Conservation (phyloP, 2,329 filamentous ascomycete species). For the Sarocladiaceae sp. region DNA sequence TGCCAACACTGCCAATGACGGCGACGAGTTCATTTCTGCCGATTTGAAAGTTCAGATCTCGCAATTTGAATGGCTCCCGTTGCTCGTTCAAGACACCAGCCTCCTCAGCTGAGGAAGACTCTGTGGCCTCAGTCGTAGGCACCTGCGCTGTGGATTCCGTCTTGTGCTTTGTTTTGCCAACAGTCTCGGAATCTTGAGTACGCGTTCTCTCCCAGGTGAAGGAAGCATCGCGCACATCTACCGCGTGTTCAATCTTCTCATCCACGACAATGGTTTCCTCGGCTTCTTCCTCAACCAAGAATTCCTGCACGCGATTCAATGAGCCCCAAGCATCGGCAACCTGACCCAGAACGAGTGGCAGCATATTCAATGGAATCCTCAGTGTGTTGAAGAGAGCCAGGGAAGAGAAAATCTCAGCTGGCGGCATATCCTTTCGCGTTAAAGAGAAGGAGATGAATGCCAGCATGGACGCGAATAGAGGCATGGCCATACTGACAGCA, state of each 20-base stretch:
- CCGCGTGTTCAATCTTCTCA: constrained; percentile 56
- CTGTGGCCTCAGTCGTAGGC: constrained; percentile 16
- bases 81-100: constrained; percentile 49
- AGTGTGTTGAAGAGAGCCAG: constrained; percentile 89
- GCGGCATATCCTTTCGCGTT: constrained; percentile 59
- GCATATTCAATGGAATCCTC: constrained; percentile 79
- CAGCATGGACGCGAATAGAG: constrained; percentile 92
- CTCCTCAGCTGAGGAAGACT: constrained; percentile 28
- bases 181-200: constrained; percentile 43
- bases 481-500: constrained; percentile 76
- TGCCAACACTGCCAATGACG: constrained; percentile 84
- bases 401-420: constrained; percentile 84
- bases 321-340: constrained; percentile 86
- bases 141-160: constrained; percentile 19
- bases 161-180: constrained; percentile 36
- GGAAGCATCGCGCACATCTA: constrained; percentile 64
- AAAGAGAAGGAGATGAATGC: constrained; percentile 79
- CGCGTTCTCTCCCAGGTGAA: constrained; percentile 83
- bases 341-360: constrained; percentile 84
- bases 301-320: constrained; percentile 78
- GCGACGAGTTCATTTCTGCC: constrained; percentile 72
- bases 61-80: constrained; percentile 65
- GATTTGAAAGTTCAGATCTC: constrained; percentile 59
- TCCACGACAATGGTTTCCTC: constrained; percentile 59
- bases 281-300: constrained; percentile 78